Base-by-base conservation (phyloP, 2,329 filamentous ascomycete genomes). In the Orbilia quercus region DNA sequence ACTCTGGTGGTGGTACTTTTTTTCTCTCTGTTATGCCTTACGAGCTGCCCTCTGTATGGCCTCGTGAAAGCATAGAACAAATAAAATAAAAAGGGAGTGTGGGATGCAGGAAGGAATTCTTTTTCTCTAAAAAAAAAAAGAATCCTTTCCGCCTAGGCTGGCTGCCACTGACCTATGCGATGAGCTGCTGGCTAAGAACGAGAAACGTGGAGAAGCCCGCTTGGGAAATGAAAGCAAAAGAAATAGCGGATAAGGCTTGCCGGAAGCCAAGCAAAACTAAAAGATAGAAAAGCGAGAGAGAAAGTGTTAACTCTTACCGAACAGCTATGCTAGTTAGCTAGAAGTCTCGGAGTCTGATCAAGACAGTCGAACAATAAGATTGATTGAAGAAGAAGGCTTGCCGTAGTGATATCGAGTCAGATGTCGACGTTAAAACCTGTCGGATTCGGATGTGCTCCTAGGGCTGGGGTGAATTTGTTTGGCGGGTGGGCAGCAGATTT, bases 21-120 rank as follows among this genome's bases (percentile, higher is more conserved):
- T n/a, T n/a, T n/a, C n/a, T n/a, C n/a, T n/a, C n/a, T 67, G 31
- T 58, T 66, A 67, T 67, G 63, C 63, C 65, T 70, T 62, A 62
- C 65, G 58, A 57, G n/a, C 57, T 57, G 65, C 55, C 64, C 53
- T 58, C 22, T 59, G 42, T 53, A 36, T 47, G 63, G 34, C 63
- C 63, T 66, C 55, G 53, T 50, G 45, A 44, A 57, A 31, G 28
- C 4, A 9, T 5, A 31, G 9, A 31, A 31, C 4, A 31, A 31
- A 31, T 5, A 31, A 31, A 31, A 31, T 5, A 34, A 36, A 58
- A 53, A 47, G 50, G 54, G 51, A 67, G 55, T 45, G 54, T 44
- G 45, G 63, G 45, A 53, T 67, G 34, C 45, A 38, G 34, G 12
- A 28, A 38, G 28, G 9, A 25, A 6, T 55, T 47, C 25, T 65